A percentile compares a stretch with the other conserved stretches of the same genome.
These are phyloP conservation scores for Phytophthora tubulina DNA, from an alignment of 352 stramenopile genomes.

Conservation along the genomic window DNA sequence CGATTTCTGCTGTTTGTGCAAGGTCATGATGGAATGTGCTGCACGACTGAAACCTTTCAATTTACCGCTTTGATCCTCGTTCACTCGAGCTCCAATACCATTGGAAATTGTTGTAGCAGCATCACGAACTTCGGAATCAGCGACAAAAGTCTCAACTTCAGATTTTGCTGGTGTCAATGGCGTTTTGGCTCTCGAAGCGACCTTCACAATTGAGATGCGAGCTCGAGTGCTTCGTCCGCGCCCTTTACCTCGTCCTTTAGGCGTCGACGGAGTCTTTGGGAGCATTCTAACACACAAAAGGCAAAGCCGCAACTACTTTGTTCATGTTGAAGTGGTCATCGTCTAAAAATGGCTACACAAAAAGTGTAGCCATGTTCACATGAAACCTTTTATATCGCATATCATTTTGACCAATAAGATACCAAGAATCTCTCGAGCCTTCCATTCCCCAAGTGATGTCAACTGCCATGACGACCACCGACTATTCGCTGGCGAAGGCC, in stretches of 20 bases:
- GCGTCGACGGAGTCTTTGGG: conserved; percentile 15
- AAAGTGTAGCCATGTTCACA: neutral
- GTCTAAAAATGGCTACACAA: conserved; percentile 24
- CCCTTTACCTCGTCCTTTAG: conserved; percentile 24
- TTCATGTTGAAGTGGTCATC: conserved; percentile 10
- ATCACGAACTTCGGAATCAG: neutral
- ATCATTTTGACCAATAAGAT: neutral
- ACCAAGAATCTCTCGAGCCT: neutral
- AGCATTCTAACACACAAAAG: conserved; percentile 16
- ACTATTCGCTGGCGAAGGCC: conserved; percentile 2
- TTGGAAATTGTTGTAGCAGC: neutral
- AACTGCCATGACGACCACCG: neutral
- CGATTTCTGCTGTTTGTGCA: conserved; percentile 24
- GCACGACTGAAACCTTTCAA: conserved; percentile 39
- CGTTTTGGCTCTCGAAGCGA: conserved; percentile 18
- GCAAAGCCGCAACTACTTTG: neutral
- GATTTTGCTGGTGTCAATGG: conserved; percentile 10
- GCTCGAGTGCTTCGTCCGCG: conserved; percentile 1
- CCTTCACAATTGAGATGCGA: conserved; percentile 22
- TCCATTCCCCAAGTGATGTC: neutral
- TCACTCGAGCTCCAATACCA: neutral
- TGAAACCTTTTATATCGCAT: neutral
- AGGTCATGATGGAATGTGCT: conserved; percentile 49
- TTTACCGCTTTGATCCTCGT: neutral
- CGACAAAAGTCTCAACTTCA: neutral